Evolutionary conservation across 768 basidiomycete species (phyloP).

Genomic region (Hebeloma cylindrosporum): DNA sequence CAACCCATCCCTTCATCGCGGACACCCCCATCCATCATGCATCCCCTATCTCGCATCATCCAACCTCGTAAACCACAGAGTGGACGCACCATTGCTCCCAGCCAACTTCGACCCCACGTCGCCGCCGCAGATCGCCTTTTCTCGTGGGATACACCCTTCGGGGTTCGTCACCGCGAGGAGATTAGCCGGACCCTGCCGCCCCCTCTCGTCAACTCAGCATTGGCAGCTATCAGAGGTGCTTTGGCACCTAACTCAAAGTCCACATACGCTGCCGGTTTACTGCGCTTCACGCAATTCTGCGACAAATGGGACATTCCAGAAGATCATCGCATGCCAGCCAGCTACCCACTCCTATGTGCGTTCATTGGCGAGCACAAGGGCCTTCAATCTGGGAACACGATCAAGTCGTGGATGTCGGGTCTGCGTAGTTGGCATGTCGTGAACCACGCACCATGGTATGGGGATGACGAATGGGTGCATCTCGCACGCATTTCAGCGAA

Average conservation of each 20-base stretch:
- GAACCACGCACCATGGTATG: constrained; percentile 36
- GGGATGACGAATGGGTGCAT: constrained; percentile 27
- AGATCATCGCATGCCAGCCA: constrained; percentile 32
- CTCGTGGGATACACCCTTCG: constrained; percentile 7
- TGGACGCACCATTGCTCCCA: constrained; percentile 9
- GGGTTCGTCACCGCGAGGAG: constrained; percentile 3
- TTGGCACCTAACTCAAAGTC: constrained; percentile 22
- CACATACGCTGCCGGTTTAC: constrained; percentile 36
- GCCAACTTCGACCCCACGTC: constrained; percentile 10
- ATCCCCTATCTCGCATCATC: neutral
- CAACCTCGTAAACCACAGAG: constrained; percentile 3
- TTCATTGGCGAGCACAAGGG: constrained; percentile 23
- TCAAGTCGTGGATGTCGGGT: constrained; percentile 36
- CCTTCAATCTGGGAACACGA: constrained; percentile 17
- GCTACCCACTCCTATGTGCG: constrained; percentile 26
- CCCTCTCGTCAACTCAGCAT: neutral
- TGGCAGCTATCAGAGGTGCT: constrained; percentile 11
- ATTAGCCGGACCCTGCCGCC: neutral
- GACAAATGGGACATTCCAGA: constrained; percentile 29
- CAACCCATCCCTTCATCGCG: too few relatives aligned
- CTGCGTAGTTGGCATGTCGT: constrained; percentile 37
- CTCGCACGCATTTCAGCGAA: constrained; percentile 14
- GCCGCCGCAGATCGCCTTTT: constrained; percentile 9
- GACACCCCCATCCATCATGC: too few relatives aligned
- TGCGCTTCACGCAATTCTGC: constrained; percentile 38